Evolutionary conservation across 805 yeast genomes (phyloP).

Genomic region (Saccharomycopsis javanensis): DNA sequence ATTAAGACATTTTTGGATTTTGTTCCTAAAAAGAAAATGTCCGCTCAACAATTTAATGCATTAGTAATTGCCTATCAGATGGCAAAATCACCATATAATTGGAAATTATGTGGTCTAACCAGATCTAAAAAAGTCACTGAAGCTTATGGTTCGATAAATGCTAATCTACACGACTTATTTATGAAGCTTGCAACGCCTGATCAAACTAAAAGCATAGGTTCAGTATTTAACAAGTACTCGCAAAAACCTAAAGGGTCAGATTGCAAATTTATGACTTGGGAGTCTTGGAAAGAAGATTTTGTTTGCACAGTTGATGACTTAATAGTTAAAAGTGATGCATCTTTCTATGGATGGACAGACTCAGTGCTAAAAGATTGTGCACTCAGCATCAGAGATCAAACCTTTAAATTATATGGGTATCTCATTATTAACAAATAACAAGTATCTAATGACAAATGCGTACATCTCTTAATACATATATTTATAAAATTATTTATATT

Average conservation of each 20-base stretch:
- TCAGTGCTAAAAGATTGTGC: not conserved
- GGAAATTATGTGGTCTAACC: not conserved
- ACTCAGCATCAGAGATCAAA: not conserved
- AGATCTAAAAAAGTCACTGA: not conserved
- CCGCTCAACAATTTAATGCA: not conserved
- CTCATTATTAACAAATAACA: not conserved
- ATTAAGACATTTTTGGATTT: not conserved
- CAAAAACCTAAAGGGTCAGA: not conserved
- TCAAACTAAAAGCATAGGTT: not conserved
- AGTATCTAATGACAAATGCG: not conserved
- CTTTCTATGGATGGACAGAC: not conserved
- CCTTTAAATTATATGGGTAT: not conserved
- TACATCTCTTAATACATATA: not conserved
- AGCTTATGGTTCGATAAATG: not conserved
- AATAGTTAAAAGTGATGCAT: not conserved
- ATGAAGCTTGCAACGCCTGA: not conserved
- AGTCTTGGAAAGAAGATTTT: not conserved
- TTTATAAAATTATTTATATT: not conserved
- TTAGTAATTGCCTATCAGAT: constrained; percentile 1
- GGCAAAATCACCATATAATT: not conserved
- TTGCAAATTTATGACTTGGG: not conserved
- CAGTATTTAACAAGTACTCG: not conserved
- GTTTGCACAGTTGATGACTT: not conserved
- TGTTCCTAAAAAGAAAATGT: not conserved
- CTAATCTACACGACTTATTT: not conserved